A percentile compares a stretch with the other conserved stretches of the same genome.
Evolutionary conservation across 1,139 yeast species (phyloP).

Genomic region (Hemisphaericaspora xylofermentans): DNA sequence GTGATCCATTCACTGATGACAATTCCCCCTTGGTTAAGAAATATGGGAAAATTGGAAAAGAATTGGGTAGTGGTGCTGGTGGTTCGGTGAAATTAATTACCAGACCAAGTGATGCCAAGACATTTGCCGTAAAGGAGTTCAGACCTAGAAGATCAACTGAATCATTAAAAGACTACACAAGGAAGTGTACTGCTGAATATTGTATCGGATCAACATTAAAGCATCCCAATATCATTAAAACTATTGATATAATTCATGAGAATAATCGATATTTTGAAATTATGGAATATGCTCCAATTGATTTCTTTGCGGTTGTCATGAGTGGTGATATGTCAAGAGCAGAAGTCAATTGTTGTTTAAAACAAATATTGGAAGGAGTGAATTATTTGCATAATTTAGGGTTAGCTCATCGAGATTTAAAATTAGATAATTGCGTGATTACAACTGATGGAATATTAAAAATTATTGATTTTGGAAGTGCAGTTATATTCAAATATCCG

Average conservation of each 20-base stretch:
- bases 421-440: constrained; percentile 91
- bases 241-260: constrained; percentile 88
- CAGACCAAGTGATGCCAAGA: constrained; percentile 75
- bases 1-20: constrained; percentile 48
- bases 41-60: constrained; percentile 87
- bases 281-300: constrained; percentile 97
- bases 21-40: constrained; percentile 74
- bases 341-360: constrained; percentile 87
- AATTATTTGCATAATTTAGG: constrained; percentile 84
- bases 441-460: constrained; percentile 83
- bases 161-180: constrained; percentile 82
- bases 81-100: constrained; percentile 89
- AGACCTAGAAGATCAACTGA: constrained; percentile 84
- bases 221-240: constrained; percentile 91
- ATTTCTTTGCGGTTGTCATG: constrained; percentile 97
- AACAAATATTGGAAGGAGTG: constrained; percentile 83
- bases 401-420: constrained; percentile 91
- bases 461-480: constrained; percentile 94
- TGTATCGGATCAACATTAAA: constrained; percentile 95
- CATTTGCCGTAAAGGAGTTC: constrained; percentile 96
- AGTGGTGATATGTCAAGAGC: constrained; percentile 84
- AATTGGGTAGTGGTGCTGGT: constrained; percentile 96
- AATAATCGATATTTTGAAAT: constrained; percentile 86
- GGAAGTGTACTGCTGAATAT: constrained; percentile 95
- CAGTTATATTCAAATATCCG: constrained; percentile 91